Percentiles rank a stretch among this genome's conserved stretches.
Conservation (phyloP, 1,139 yeast genomes). For the Pichia terricola region DNA sequence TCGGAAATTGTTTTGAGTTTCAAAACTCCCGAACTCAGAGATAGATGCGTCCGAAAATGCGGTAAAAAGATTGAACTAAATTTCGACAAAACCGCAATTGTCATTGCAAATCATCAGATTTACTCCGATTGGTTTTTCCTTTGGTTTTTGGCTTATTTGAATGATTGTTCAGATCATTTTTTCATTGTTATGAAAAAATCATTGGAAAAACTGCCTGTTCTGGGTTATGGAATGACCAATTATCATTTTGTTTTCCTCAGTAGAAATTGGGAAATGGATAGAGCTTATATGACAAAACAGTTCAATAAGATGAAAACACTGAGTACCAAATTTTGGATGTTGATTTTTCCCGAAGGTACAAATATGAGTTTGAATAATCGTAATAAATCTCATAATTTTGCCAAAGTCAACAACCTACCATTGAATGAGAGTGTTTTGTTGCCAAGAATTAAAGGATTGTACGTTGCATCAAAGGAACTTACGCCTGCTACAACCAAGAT, state of each 20-base stretch:
- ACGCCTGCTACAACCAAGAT: constrained; percentile 47
- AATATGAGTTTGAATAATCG: constrained; percentile 64
- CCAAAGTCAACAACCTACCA: constrained; percentile 34
- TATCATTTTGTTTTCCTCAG: constrained; percentile 72
- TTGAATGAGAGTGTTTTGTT: constrained; percentile 46
- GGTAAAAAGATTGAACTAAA: constrained; percentile 11
- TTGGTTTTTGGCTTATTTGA: constrained; percentile 80
- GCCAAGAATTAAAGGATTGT: constrained; percentile 77
- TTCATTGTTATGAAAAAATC: constrained; percentile 76
- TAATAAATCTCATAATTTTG: constrained; percentile 46
- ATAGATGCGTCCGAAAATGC: constrained; percentile 17
- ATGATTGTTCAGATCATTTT: constrained; percentile 51
- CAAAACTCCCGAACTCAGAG: constrained; percentile 25
- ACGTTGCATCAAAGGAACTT: constrained; percentile 53
- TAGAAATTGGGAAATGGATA: constrained; percentile 79
- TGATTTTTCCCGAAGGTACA: constrained; percentile 93
- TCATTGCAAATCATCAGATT: constrained; percentile 83
- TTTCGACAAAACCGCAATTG: constrained; percentile 44
- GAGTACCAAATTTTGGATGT: constrained; percentile 34
- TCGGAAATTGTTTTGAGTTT: constrained; percentile 32
- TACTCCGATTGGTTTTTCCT: constrained; percentile 91
- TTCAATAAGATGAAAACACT: constrained; percentile 29
- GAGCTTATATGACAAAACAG: constrained; percentile 45
- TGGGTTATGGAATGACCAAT: constrained; percentile 83
- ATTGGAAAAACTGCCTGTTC: constrained; percentile 58